phyloP scores from a whole-genome alignment of 1,284 basidiomycete species.

The Rhizoctonia solani region DNA sequence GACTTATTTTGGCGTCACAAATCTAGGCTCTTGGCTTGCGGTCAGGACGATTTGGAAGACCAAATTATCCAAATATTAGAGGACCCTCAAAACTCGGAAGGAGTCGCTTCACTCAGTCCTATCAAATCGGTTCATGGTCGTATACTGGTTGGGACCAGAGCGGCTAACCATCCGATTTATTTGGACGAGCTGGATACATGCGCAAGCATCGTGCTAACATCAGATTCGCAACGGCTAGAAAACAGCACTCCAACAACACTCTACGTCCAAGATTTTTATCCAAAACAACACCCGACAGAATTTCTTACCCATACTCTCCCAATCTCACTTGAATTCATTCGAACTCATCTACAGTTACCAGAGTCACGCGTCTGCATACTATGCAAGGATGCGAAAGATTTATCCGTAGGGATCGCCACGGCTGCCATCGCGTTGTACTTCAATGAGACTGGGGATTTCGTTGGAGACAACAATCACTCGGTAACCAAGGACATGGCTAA shows the following conservation, averaged over 20 bases:
- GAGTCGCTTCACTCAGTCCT: neutral
- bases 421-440: slow-evolving; percentile 64
- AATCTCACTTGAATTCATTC: slow-evolving; percentile 54
- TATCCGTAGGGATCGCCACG: slow-evolving; percentile 64
- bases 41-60: slow-evolving; percentile 54
- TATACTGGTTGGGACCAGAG: neutral
- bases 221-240: neutral
- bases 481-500: slow-evolving; percentile 63
- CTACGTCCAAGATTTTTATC: slow-evolving; percentile 40
- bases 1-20: slow-evolving; percentile 69
- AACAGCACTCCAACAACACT: neutral
- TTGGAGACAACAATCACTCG: neutral
- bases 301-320: slow-evolving; percentile 59
- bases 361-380: slow-evolving; percentile 55
- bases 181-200: neutral
- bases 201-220: too few species aligned
- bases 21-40: slow-evolving; percentile 53
- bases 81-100: neutral
- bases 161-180: neutral
- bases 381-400: slow-evolving; percentile 62
- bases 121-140: neutral
- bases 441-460: slow-evolving; percentile 53
- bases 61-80: slow-evolving; percentile 49
- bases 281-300: slow-evolving; percentile 57
- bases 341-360: slow-evolving; percentile 46